These are phyloP conservation scores for Candida chauliodis DNA, from an alignment of 805 yeast genomes.

Conservation along the genomic window DNA sequence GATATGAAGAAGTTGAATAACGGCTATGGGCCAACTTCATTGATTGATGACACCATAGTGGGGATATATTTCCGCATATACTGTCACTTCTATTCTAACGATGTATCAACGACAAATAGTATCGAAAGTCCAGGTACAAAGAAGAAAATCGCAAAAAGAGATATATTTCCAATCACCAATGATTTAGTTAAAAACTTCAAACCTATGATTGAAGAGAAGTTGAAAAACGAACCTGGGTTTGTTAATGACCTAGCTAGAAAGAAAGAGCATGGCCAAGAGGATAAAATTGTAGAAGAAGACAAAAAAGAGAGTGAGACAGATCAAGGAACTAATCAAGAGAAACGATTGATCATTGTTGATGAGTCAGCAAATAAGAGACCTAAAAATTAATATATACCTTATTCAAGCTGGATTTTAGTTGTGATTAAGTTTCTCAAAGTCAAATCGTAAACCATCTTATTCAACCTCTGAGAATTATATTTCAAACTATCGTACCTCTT, in stretches of 20 bases:
- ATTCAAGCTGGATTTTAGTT: constrained; percentile 12
- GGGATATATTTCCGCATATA: constrained; percentile 56
- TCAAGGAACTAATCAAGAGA: too few relatives aligned
- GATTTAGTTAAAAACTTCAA: constrained; percentile 30
- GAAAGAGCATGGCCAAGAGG: not conserved
- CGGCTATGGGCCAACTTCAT: constrained; percentile 76
- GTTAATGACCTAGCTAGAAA: constrained; percentile 23
- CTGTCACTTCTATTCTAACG: constrained; percentile 15
- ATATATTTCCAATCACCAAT: constrained; percentile 37
- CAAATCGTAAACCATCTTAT: constrained; percentile 24
- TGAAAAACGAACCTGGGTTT: constrained; percentile 28
- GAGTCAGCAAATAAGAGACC: constrained; percentile 4
- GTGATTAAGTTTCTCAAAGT: constrained; percentile 16
- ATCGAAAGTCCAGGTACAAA: constrained; percentile 23
- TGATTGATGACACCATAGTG: constrained; percentile 69
- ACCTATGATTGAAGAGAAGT: constrained; percentile 26
- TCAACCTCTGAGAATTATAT: constrained; percentile 24
- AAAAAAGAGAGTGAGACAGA: too few relatives aligned
- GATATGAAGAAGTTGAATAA: constrained; percentile 71
- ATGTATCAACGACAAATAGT: constrained; percentile 2
- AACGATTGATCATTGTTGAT: not conserved
- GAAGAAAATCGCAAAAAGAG: constrained; percentile 40
- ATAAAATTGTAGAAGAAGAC: not conserved
- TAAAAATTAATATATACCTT: too few relatives aligned
- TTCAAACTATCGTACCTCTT: constrained; percentile 27